phyloP scores from a whole-genome alignment of 2,329 filamentous ascomycete species.

The Colletotrichum liaoningense region DNA sequence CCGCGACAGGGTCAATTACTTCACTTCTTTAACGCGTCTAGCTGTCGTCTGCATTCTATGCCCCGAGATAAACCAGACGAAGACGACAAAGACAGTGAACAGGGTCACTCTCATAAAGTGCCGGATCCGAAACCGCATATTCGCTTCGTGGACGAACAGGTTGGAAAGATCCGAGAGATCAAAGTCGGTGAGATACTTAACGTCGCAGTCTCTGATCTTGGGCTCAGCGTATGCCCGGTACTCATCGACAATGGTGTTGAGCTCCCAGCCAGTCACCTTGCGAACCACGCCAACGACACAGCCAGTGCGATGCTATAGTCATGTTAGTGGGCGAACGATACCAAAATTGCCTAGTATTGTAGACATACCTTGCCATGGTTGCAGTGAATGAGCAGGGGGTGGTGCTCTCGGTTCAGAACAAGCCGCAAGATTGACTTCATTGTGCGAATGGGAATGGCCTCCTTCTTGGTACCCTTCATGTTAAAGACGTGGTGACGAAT shows the following conservation, averaged over 20 bases:
- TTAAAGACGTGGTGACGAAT: constrained; percentile 82
- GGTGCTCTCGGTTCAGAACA: constrained; percentile 77
- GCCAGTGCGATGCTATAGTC: constrained; percentile 80
- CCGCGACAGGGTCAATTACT: neutral
- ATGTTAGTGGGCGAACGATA: constrained; percentile 17
- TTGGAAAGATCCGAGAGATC: constrained; percentile 51
- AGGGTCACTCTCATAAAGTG: constrained; percentile 57
- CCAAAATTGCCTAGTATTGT: neutral
- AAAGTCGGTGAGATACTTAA: constrained; percentile 68
- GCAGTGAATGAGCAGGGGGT: constrained; percentile 89
- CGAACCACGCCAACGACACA: constrained; percentile 87
- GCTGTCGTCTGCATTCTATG: constrained; percentile 41
- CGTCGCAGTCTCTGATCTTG: constrained; percentile 70
- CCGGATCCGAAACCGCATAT: constrained; percentile 42
- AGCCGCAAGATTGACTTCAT: constrained; percentile 79
- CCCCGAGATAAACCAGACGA: constrained; percentile 57
- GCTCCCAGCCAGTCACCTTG: constrained; percentile 76
- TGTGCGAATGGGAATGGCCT: constrained; percentile 72
- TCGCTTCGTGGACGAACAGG: constrained; percentile 45
- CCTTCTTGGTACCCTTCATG: constrained; percentile 90
- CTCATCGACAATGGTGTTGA: constrained; percentile 74
- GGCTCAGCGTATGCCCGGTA: constrained; percentile 75
- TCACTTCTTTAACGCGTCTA: constrained; percentile 31
- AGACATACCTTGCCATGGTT: constrained; percentile 82
- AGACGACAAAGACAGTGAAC: constrained; percentile 54